phyloP scores from a whole-genome alignment of 441 rosid species.

The Adansonia grandidieri region DNA sequence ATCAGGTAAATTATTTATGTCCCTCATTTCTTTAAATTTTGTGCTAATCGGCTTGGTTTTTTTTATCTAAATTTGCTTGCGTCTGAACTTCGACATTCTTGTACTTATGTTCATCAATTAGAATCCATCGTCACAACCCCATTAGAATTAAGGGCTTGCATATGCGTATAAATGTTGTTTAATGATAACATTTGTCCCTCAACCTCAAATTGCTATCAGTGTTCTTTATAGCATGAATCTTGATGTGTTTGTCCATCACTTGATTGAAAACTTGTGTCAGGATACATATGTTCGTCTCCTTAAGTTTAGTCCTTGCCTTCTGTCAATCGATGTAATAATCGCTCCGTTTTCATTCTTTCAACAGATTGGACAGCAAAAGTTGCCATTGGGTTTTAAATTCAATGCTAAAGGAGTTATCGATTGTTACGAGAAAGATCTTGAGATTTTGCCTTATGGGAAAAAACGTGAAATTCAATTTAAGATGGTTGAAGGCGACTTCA shows the following conservation, averaged over 20 bases:
- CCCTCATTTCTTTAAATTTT: not conserved
- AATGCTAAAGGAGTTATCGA: conserved; percentile 83
- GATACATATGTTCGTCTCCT: not conserved
- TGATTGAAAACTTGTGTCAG: not conserved
- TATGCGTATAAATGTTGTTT: not conserved
- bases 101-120: not conserved
- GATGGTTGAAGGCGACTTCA: conserved; percentile 93
- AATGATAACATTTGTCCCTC: not conserved
- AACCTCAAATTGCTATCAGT: not conserved
- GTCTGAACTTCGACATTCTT: not conserved
- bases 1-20: conserved; percentile 50
- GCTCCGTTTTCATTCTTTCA: conserved; percentile 16
- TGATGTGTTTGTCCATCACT: not conserved
- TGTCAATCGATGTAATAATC: not conserved
- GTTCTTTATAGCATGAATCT: not conserved
- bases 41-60: not conserved
- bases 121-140: not conserved
- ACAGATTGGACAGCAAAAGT: conserved; percentile 81
- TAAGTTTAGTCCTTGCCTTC: not conserved
- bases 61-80: not conserved
- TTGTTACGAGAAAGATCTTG: conserved; percentile 81
- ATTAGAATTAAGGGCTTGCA: not conserved
- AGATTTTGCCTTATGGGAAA: conserved; percentile 50
- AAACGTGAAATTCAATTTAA: conserved; percentile 85
- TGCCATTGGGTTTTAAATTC: conserved; percentile 77